Evolutionary conservation across 75 land plant species (phyloP).

Genomic region (Ceratopteris richardii): DNA sequence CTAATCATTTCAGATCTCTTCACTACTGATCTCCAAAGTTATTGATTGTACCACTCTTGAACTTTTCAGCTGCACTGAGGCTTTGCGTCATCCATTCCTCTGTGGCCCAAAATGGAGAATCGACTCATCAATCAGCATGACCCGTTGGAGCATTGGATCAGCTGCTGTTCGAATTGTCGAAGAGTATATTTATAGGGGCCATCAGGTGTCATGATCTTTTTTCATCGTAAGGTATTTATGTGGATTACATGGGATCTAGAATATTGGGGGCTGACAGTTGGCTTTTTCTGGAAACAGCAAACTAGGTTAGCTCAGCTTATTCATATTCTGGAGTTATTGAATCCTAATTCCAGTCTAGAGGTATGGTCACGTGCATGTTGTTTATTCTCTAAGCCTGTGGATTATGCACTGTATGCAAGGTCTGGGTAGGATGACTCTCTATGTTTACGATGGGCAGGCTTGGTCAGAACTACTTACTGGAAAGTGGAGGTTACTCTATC

Average conservation of each 20-base stretch:
- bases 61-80: conserved; percentile 63
- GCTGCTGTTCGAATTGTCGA: conserved; percentile 84
- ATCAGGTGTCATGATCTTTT: conserved; percentile 48
- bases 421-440: too few species aligned
- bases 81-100: conserved; percentile 80
- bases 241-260: too few species aligned
- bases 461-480: conserved; percentile 69
- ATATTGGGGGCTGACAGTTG: too few species aligned
- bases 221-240: not conserved
- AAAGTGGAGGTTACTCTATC: conserved; percentile 75
- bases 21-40: not conserved
- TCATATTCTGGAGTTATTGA: conserved; percentile 78
- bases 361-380: conserved; percentile 23
- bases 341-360: conserved; percentile 54
- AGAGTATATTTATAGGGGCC: conserved; percentile 71
- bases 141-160: conserved; percentile 87
- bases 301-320: conserved; percentile 60
- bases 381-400: too few species aligned
- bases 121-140: conserved; percentile 62
- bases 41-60: not conserved
- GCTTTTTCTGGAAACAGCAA: conserved; percentile 46
- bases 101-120: conserved; percentile 92
- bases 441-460: conserved; percentile 28
- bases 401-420: too few species aligned
- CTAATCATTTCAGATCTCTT: conserved; percentile 3